These are phyloP conservation scores for Backusella mclennaniae DNA, from an alignment of 192 early-diverging fungal genomes.

Conservation along the genomic window DNA sequence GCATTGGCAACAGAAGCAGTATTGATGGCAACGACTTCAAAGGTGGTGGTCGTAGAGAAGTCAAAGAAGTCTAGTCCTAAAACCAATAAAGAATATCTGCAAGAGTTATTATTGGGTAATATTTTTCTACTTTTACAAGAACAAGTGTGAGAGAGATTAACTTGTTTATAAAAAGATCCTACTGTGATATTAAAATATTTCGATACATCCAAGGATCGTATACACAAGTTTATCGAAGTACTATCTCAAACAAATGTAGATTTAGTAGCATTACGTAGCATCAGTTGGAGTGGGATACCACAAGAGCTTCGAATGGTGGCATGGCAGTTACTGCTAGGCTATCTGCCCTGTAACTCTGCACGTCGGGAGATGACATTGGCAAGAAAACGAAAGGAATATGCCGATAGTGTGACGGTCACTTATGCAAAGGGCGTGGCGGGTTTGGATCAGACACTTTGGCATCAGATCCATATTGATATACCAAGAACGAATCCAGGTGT, in stretches of 20 bases:
- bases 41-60: background rate
- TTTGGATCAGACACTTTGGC: slow-evolving; percentile 85
- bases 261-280: slow-evolving; percentile 70
- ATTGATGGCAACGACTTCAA: background rate
- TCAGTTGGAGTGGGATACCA: slow-evolving; percentile 95
- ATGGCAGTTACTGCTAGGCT: slow-evolving; percentile 95
- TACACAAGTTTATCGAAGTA: slow-evolving; percentile 49
- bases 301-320: slow-evolving; percentile 78
- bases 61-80: slow-evolving; percentile 5
- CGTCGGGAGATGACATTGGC: slow-evolving; percentile 77
- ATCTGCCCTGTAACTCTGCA: slow-evolving; percentile 87
- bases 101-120: slow-evolving; percentile 13
- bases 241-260: slow-evolving; percentile 62
- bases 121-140: no score
- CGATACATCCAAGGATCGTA: slow-evolving; percentile 26
- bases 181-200: slow-evolving; percentile 6
- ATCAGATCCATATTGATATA: slow-evolving; percentile 98
- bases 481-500: slow-evolving; percentile 87
- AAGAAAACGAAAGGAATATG: slow-evolving; percentile 93
- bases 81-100: slow-evolving; percentile 15
- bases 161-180: background rate
- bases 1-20: background rate
- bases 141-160: background rate
- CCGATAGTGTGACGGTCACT: slow-evolving; percentile 80
- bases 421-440: slow-evolving; percentile 75